Conservation (phyloP, 108 stramenopile genomes). For the Nitzschia palea region DNA sequence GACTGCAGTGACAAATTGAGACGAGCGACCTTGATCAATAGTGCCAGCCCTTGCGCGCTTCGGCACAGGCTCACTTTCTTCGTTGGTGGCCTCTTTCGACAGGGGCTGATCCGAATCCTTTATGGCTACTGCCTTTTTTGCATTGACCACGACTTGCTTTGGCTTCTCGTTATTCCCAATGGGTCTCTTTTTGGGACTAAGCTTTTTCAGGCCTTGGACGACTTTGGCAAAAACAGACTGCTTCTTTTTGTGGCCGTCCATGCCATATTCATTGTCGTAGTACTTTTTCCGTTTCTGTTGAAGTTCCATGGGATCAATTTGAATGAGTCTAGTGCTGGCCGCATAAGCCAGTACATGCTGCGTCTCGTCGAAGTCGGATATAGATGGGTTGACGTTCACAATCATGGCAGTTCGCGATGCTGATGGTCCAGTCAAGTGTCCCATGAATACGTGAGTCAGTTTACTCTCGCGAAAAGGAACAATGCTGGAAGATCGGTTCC, state of each 20-base stretch:
- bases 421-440: constrained; percentile 77
- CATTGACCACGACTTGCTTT: not conserved
- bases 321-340: constrained; percentile 70
- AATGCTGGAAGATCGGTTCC: constrained; percentile 40
- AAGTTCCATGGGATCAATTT: constrained; percentile 56
- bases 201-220: constrained; percentile 20
- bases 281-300: constrained; percentile 48
- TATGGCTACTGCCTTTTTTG: not conserved
- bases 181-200: constrained; percentile 34
- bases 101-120: not conserved
- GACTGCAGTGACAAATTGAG: not conserved
- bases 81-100: not conserved
- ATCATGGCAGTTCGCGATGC: constrained; percentile 86
- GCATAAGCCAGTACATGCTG: constrained; percentile 90
- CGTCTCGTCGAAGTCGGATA: constrained; percentile 92
- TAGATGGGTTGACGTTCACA: constrained; percentile 89
- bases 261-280: constrained; percentile 33
- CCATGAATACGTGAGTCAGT: constrained; percentile 96
- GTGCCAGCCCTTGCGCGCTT: not conserved
- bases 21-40: not conserved
- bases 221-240: not conserved
- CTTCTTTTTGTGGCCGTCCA: constrained; percentile 37
- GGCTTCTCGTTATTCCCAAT: not conserved
- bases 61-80: not conserved
- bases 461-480: constrained; percentile 97